phyloP scores from a whole-genome alignment of 2,329 filamentous ascomycete genomes.

The Biscogniauxia marginata region DNA sequence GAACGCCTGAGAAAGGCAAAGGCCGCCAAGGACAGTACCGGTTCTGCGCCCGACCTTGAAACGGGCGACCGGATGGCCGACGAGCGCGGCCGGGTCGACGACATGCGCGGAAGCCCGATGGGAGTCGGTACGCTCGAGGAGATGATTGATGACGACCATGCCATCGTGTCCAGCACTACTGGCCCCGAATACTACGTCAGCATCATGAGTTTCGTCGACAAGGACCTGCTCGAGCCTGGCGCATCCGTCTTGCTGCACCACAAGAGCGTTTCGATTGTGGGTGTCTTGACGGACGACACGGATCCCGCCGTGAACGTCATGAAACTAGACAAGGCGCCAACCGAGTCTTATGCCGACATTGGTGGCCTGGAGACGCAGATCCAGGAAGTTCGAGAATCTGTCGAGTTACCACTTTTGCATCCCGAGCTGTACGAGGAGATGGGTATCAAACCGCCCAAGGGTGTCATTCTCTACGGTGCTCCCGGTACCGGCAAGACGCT shows the following conservation, averaged over 20 bases:
- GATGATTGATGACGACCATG: slow-evolving; percentile 98
- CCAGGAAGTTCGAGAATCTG: slow-evolving; percentile 95
- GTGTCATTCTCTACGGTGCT: slow-evolving; percentile 96
- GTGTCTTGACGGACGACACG: slow-evolving; percentile 92
- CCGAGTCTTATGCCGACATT: slow-evolving; percentile 97
- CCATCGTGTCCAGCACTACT: slow-evolving; percentile 95
- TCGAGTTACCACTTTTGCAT: slow-evolving; percentile 90
- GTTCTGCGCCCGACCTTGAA: slow-evolving; percentile 67
- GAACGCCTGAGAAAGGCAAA: slow-evolving; percentile 93
- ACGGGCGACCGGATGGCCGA: slow-evolving; percentile 85
- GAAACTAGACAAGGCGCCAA: slow-evolving; percentile 98
- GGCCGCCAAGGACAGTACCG: slow-evolving; percentile 68
- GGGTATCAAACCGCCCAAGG: slow-evolving; percentile 99
- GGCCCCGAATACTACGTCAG: slow-evolving; percentile 99
- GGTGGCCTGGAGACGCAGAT: slow-evolving; percentile 94
- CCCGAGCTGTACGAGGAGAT: slow-evolving; percentile 99
- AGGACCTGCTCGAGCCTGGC: slow-evolving; percentile 93
- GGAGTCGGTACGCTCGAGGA: slow-evolving; percentile 96
- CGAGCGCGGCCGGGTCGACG: slow-evolving; percentile 90
- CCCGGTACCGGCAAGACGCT: slow-evolving; percentile 97
- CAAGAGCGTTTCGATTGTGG: slow-evolving; percentile 96
- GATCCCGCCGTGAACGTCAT: slow-evolving; percentile 96
- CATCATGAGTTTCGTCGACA: slow-evolving; percentile 99
- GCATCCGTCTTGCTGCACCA: slow-evolving; percentile 94
- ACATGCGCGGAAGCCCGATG: slow-evolving; percentile 98